phyloP scores from a whole-genome alignment of 305 asterid species.

The Striga hermonthica region DNA sequence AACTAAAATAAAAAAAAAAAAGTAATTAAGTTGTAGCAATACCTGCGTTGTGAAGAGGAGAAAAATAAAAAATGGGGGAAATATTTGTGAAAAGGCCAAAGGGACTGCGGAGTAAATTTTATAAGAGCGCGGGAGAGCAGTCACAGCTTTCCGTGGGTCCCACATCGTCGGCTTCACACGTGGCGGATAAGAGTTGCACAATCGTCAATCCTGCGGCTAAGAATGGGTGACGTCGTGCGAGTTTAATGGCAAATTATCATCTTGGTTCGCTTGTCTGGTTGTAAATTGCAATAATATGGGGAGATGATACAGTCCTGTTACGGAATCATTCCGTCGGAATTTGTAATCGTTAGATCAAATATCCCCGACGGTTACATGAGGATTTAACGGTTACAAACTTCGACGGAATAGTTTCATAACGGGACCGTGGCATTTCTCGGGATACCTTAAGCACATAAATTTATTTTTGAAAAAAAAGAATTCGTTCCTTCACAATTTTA shows the following conservation, averaged over 20 bases:
- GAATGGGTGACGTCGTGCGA: constrained; percentile 30
- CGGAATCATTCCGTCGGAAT: no score
- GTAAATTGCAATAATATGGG: neutral
- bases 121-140: constrained; percentile 63
- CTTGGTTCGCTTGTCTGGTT: neutral
- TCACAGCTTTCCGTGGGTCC: constrained; percentile 43
- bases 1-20: neutral
- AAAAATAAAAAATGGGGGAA: constrained; percentile 8
- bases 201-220: constrained; percentile 44
- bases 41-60: constrained; percentile 30
- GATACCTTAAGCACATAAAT: no score
- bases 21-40: neutral
- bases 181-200: constrained; percentile 67
- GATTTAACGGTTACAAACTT: no score
- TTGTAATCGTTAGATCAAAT: no score
- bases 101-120: constrained; percentile 38
- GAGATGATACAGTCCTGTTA: no score
- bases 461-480: no score
- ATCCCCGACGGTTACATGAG: no score
- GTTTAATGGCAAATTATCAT: neutral
- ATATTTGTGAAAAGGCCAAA: constrained; percentile 39
- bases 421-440: no score
- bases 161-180: constrained; percentile 31
- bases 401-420: no score
- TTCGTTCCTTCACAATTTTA: no score